Evolutionary conservation across 306 rosid species (phyloP), one percentile per base, ranked within the genome.

Genomic region (Pyrus communis): DNA sequence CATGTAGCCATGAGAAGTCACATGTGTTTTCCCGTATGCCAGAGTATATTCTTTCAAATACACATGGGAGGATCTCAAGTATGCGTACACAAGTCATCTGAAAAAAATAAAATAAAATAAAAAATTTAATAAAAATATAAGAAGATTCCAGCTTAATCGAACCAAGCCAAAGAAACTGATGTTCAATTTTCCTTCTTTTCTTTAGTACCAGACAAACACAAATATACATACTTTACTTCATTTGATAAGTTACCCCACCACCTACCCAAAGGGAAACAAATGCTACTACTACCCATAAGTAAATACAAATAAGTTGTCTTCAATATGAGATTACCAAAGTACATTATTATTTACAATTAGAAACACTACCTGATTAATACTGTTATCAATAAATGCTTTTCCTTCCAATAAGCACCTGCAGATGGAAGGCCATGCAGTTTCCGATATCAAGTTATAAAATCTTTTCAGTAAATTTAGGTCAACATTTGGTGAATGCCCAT

Each of bases 21-120:
- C 71, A 60, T 60, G 80, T 79, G 79, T 74, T 82, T 76, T 77
- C 75, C 55, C 77, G 69, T 38, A 77, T 69, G 75, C 76, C 75
- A 79, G 81, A 79, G 79, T 75, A 73, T 43, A 87, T 79, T 82
- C 77, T 83, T 81, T 88, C 82, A 84, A 89, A 84, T 79, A 89
- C 87, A 82, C 86, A 76, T 60, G 98, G 98, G 73, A 95, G 86
- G 84, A 90, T 82, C 92, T 95, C 96, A 11, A 95, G 98, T 82
- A 95, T 74, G 80, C 98, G 91, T 73, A 95, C 91, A 80, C 98
- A 95, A 74, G 98, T 89, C 96, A 95, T 90, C 98, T 95, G 96
- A 76, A 84, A 85, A 82, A 81, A 58, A 88, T 67, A 70, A 55
- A 86, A 81, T 62, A 28, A 63, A 74, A 57, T 5, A 35, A 58